Base-by-base conservation (phyloP, 75 land plant genomes). In the Picea glauca region DNA sequence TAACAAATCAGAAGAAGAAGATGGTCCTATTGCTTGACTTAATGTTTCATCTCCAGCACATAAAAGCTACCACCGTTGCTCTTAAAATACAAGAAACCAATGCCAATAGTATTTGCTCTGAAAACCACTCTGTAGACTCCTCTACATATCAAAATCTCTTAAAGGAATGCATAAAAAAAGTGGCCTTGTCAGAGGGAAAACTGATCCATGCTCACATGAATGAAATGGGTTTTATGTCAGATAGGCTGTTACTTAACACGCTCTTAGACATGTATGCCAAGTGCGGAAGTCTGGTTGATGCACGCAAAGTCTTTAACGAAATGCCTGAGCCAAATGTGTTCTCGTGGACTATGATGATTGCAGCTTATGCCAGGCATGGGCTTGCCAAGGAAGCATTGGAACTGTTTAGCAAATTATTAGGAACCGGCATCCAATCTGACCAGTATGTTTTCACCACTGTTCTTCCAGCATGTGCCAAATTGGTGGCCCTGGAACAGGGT, bases 251-350 rank as follows among this genome's bases (percentile, higher is more conserved):
- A n/a, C 58, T 21, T 12, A 59, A 58, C 18, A 57, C 30, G n/a
- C 61, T 76, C 30, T 21, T 76, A 31, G 14, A 58, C 60, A 60
- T 30, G 62, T 76, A 76, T 76, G 63, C 17, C 60, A 58, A 76
- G 12, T 58, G 43, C 11, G 78, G 78, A 56, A 32, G 62, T 76
- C 32, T 64, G 67, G 32, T 30, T 30, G 67, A 64, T 31, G 67
- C 35, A 30, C 14, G 26, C 26, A 64, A 13, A 33, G 13, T 64
- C 3, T 64, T 31, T 64, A 11, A 13, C 5, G 35, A 64, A 64
- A 64, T 64, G 35, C 67, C 67, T 64, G 33, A 64, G 13, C 67
- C 67, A 64, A 64, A 64, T 8, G 67, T 64, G 67, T 31, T 64
- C 32, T 64, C 67, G 13, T 64, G 67, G 67, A 64, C 26, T 26